Percentiles rank a stretch among this genome's conserved stretches.
phyloP scores from a whole-genome alignment of 164 flowering plant genomes.

The Malania oleifera region DNA sequence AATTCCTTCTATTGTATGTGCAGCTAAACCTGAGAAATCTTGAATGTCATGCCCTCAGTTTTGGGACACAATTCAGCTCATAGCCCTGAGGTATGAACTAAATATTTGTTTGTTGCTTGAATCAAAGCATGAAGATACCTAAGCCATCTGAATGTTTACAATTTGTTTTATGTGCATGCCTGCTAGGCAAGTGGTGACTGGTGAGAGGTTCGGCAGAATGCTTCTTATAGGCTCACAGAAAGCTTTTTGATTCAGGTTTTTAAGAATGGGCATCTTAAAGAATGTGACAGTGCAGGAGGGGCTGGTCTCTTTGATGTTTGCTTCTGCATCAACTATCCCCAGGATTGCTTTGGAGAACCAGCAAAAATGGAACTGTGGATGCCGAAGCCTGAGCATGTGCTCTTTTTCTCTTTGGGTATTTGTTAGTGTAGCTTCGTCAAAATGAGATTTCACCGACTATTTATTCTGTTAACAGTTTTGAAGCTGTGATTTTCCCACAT shows the following conservation, averaged over 20 bases:
- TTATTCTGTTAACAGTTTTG: neutral
- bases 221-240: neutral
- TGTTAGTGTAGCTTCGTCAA: neutral
- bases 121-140: too few relatives aligned
- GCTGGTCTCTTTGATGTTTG: neutral
- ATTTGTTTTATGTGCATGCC: too few relatives aligned
- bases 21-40: conserved; percentile 88
- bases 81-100: conserved; percentile 6
- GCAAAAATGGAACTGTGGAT: neutral
- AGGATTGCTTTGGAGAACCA: neutral
- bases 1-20: conserved; percentile 15
- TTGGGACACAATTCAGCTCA: conserved; percentile 49
- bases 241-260: neutral
- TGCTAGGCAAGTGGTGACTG: too few relatives aligned
- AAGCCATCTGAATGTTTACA: too few relatives aligned
- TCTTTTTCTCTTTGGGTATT: neutral
- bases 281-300: neutral
- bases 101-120: too few relatives aligned
- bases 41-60: conserved; percentile 79
- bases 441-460: neutral
- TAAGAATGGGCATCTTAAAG: too few relatives aligned
- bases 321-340: neutral
- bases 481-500: too few relatives aligned
- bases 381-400: neutral
- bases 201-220: neutral